A percentile compares a stretch with the other conserved stretches of the same genome.
These are phyloP conservation scores for Aspergillus baeticus DNA, from an alignment of 495 filamentous ascomycete species.

Conservation along the genomic window DNA sequence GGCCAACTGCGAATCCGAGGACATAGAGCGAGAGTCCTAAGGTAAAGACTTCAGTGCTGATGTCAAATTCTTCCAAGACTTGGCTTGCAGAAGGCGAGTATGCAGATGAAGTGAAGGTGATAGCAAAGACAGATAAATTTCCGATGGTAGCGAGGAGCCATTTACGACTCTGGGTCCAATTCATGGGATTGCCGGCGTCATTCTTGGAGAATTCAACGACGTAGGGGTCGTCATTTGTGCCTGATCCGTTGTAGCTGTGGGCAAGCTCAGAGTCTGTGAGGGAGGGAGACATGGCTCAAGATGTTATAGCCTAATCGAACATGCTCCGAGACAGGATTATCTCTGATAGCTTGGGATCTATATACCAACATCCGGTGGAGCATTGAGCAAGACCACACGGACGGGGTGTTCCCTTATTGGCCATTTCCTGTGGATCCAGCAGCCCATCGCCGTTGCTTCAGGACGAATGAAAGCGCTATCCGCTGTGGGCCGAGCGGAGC, in stretches of 20 bases:
- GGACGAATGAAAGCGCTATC: no score
- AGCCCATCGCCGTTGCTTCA: no score
- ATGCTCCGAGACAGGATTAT: no score
- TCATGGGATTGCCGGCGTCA: constrained; percentile 62
- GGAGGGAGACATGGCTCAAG: no score
- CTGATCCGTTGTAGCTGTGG: constrained; percentile 20
- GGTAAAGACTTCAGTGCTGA: constrained; percentile 39
- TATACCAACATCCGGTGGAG: no score
- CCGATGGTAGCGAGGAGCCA: constrained; percentile 22
- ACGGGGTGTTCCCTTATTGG: no score
- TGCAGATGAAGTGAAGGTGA: constrained; percentile 37
- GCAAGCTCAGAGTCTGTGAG: no score
- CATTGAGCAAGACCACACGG: no score
- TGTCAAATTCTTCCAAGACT: constrained; percentile 40
- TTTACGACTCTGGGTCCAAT: constrained; percentile 26
- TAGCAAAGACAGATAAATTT: constrained; percentile 20
- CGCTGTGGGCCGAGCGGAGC: no score
- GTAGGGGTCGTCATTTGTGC: constrained; percentile 64
- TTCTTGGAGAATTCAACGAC: constrained; percentile 63
- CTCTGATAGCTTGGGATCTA: no score
- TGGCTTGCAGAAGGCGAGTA: constrained; percentile 39
- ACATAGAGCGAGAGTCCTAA: constrained; percentile 51
- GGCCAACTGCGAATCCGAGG: constrained; percentile 49
- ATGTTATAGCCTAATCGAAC: no score
- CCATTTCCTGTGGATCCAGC: no score